Conservation (phyloP, 2,329 filamentous ascomycete genomes). For the Aphanocladium album region DNA sequence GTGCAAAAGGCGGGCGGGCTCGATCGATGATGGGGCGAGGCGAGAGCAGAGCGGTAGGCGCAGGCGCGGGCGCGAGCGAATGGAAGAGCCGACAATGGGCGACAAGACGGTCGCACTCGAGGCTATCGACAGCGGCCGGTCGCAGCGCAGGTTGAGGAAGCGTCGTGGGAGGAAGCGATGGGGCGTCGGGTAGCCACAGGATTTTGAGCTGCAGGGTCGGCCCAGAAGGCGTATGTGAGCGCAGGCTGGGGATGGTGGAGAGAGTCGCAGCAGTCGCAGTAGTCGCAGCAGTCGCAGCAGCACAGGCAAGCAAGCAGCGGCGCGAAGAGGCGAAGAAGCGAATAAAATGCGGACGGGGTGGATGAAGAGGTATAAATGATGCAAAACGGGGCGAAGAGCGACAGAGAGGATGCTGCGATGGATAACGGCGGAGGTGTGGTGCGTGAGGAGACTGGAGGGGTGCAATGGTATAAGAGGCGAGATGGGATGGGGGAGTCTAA, state of each 20-base stretch:
- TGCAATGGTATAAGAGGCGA: slow-evolving; percentile 9
- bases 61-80: background rate
- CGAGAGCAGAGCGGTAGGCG: background rate
- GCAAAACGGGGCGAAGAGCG: background rate
- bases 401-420: background rate
- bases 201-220: background rate
- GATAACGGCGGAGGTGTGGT: background rate
- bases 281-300: background rate
- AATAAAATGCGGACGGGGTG: background rate
- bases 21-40: background rate
- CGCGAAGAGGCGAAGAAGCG: no score
- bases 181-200: background rate
- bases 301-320: background rate
- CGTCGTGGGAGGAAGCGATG: background rate
- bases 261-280: background rate
- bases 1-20: background rate
- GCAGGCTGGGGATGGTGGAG: background rate
- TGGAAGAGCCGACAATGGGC: background rate
- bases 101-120: background rate
- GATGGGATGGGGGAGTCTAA: slow-evolving; percentile 1
- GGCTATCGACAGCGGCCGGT: background rate
- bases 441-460: slow-evolving; percentile 1
- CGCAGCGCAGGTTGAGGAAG: background rate
- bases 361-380: background rate
- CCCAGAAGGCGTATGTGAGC: background rate